Base-by-base conservation (phyloP, 176 grass and related monocot species). In the Rhynchospora breviuscula region DNA sequence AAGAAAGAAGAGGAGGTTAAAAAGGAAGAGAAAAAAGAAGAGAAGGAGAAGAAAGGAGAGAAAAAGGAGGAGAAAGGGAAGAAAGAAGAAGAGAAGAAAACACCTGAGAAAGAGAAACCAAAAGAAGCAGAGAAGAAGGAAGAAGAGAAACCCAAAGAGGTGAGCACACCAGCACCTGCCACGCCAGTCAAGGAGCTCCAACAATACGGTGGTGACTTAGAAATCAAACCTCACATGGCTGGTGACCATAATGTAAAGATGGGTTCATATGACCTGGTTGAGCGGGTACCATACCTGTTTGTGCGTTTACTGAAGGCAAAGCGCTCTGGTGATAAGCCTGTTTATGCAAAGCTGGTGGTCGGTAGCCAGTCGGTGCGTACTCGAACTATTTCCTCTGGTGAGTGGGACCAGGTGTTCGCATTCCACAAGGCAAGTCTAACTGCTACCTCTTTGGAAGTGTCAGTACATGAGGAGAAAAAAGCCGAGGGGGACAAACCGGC, bases 341-440 rank as follows among this genome's bases (percentile, higher is more conserved):
- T 89, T 17, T 89, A 95, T 87, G 88, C 91, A 10, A 90, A 95
- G 80, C 84, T 99, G 35, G 80, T 88, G 59, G 87, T 95, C 80
- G 96, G 96, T 81, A 90, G 82, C 15, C 93, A 95, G 85, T 86
- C 74, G n/a, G 96, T 99, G 73, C 78, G 78, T 21, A 99, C 96
- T 1, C 86, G 93, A 17, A 66, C 87, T 1, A 82, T 85, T 13
- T 83, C 60, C 5, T 58, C 85, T 18, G 86, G 86, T 0, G 93
- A 95, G 88, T 99, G 96, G 96, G 93, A 99, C 63, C 96, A 93
- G 60, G 96, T 99, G 33, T 99, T 99, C 64, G 93, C 96, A 4
- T 99, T 99, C 85, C 90, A 93, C 88, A 99, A 99, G 86, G 91
- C 78, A 1, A 89, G 89, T 60, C 96, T 99, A 71, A 95, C 91